Conservation (phyloP, 2,329 filamentous ascomycete species). For the Xylaria sp. region DNA sequence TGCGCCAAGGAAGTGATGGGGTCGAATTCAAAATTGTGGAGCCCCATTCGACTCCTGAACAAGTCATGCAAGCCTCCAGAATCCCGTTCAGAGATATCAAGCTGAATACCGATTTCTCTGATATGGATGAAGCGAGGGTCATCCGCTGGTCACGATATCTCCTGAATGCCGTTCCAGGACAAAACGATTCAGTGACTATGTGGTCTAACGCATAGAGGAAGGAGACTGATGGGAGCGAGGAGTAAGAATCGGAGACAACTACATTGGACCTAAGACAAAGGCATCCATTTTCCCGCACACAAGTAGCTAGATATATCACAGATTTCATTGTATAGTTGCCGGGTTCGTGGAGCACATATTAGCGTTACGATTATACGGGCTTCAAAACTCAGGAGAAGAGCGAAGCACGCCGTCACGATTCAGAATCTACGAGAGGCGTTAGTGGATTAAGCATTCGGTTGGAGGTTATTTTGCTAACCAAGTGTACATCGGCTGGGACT, state of each 20-base stretch:
- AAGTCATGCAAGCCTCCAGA: not conserved
- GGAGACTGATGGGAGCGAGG: no score
- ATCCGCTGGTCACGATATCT: slow-evolving; percentile 15
- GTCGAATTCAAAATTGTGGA: slow-evolving; percentile 4
- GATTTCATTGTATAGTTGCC: not conserved
- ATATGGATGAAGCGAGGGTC: slow-evolving; percentile 8
- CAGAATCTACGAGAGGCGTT: not conserved
- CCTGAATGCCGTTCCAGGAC: slow-evolving; percentile 12
- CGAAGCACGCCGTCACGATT: not conserved
- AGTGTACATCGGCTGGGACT: not conserved
- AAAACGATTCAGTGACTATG: slow-evolving; percentile 6
- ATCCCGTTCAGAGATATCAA: slow-evolving; percentile 10
- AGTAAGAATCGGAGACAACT: no score
- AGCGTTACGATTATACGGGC: not conserved
- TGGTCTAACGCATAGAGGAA: slow-evolving; percentile 9
- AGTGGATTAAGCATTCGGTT: not conserved
- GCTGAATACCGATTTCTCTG: slow-evolving; percentile 9
- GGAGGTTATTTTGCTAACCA: not conserved
- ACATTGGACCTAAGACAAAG: not conserved
- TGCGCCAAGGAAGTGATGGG: not conserved
- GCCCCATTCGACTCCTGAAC: not conserved
- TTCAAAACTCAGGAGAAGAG: not conserved
- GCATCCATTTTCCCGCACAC: not conserved
- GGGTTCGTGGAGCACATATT: not conserved
- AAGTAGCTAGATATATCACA: no score